Evolutionary conservation across 2,329 filamentous ascomycete genomes (phyloP).

Genomic region (Coniochaeta sp.): DNA sequence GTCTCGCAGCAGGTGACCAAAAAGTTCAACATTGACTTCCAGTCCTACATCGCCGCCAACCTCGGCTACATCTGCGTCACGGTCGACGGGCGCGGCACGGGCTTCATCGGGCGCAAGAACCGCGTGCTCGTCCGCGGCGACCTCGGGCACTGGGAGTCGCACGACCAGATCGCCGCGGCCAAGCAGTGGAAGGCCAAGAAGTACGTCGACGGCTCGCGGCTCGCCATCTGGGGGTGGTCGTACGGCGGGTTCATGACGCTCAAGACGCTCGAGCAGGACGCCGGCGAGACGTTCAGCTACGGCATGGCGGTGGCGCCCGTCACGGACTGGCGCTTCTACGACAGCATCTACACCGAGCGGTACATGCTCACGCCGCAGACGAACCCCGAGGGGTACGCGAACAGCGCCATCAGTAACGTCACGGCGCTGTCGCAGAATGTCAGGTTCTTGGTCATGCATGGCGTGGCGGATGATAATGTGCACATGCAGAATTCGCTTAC

Average conservation of each 20-base stretch:
- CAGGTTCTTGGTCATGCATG: slow-evolving; percentile 92
- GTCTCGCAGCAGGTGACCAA: slow-evolving; percentile 86
- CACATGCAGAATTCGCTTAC: slow-evolving; percentile 92
- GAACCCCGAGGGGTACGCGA: slow-evolving; percentile 71
- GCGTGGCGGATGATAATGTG: slow-evolving; percentile 94
- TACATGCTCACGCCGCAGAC: slow-evolving; percentile 94
- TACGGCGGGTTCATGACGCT: slow-evolving; percentile 94
- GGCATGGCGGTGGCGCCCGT: slow-evolving; percentile 98
- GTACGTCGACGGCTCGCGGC: slow-evolving; percentile 74
- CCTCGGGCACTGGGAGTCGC: slow-evolving; percentile 76
- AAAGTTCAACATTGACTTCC: slow-evolving; percentile 78
- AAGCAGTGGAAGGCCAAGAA: slow-evolving; percentile 73
- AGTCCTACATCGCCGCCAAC: slow-evolving; percentile 76
- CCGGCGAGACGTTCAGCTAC: slow-evolving; percentile 83
- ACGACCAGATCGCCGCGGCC: slow-evolving; percentile 86
- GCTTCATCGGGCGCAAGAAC: slow-evolving; percentile 77
- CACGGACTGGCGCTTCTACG: slow-evolving; percentile 97
- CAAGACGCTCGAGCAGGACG: slow-evolving; percentile 90
- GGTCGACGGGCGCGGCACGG: slow-evolving; percentile 88
- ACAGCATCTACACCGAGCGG: slow-evolving; percentile 88
- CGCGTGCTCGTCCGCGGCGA: slow-evolving; percentile 77
- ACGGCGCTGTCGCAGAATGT: slow-evolving; percentile 67
- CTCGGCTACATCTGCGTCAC: slow-evolving; percentile 93
- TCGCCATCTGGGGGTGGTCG: slow-evolving; percentile 98
- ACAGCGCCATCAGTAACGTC: slow-evolving; percentile 67